These are phyloP conservation scores for Sechiopsis laciniata DNA, from an alignment of 306 rosid species.

Conservation along the genomic window DNA sequence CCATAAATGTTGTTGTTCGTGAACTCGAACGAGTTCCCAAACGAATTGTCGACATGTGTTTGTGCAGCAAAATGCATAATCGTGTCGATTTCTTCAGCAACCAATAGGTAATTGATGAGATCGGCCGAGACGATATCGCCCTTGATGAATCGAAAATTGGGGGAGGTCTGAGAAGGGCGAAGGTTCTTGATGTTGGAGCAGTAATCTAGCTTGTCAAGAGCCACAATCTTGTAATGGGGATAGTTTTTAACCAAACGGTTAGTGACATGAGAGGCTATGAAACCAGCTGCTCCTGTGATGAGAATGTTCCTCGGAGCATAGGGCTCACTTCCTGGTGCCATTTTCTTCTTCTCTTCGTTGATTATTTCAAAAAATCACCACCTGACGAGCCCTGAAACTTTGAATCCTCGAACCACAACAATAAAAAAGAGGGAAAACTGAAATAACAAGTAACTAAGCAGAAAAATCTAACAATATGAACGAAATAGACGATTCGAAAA, in stretches of 20 bases:
- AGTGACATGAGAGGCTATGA: constrained; percentile 69
- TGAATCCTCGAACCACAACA: background rate
- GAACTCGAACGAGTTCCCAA: constrained; percentile 68
- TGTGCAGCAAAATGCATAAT: constrained; percentile 80
- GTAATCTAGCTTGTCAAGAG: constrained; percentile 66
- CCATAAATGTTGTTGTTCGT: constrained; percentile 70
- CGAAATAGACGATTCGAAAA: background rate
- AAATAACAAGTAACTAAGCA: background rate
- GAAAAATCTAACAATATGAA: background rate
- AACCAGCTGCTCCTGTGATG: constrained; percentile 67
- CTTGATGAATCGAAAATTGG: constrained; percentile 57
- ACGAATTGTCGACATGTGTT: constrained; percentile 71
- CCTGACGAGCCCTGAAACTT: background rate
- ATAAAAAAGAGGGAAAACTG: background rate
- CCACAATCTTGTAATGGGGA: constrained; percentile 51
- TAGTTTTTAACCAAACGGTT: constrained; percentile 44
- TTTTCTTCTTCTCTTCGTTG: constrained; percentile 27
- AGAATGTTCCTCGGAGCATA: constrained; percentile 56
- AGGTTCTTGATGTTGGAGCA: constrained; percentile 60
- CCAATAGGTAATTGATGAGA: constrained; percentile 46
- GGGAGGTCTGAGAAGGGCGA: constrained; percentile 31
- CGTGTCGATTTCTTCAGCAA: constrained; percentile 59
- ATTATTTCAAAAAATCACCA: constrained; percentile 10
- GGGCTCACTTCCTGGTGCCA: constrained; percentile 29
- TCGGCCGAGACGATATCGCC: constrained; percentile 58